Conservation (phyloP, 805 yeast genomes). For the Candida schatavii region DNA sequence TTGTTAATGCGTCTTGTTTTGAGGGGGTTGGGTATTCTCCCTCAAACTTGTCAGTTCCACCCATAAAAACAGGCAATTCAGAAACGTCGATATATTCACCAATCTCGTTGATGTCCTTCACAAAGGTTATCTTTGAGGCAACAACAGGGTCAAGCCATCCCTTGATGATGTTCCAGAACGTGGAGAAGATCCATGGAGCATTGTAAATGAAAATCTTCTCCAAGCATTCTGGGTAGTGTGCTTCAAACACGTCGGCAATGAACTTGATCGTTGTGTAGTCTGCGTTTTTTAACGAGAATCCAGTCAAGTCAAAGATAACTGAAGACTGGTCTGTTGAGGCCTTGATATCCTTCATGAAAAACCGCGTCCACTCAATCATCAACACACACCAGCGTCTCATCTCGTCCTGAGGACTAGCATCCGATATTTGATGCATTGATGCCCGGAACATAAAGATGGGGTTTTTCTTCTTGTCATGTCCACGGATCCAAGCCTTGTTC, state of each 20-base stretch:
- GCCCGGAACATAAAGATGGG: constrained; percentile 85
- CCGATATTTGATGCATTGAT: constrained; percentile 55
- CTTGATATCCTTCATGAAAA: constrained; percentile 52
- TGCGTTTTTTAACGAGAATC: constrained; percentile 87
- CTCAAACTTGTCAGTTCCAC: constrained; percentile 60
- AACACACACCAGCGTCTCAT: constrained; percentile 71
- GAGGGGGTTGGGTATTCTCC: constrained; percentile 63
- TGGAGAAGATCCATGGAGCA: constrained; percentile 96
- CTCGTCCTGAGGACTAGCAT: constrained; percentile 31
- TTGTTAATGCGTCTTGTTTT: constrained; percentile 45
- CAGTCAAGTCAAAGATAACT: constrained; percentile 81
- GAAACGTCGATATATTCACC: constrained; percentile 55
- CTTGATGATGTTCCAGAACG: constrained; percentile 90
- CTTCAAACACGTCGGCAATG: constrained; percentile 85
- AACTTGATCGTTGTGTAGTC: constrained; percentile 90
- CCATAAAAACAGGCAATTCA: constrained; percentile 66
- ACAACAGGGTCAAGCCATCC: constrained; percentile 97
- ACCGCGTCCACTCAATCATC: constrained; percentile 76
- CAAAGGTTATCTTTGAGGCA: constrained; percentile 84
- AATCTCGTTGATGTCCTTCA: constrained; percentile 68
- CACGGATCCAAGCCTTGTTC: constrained; percentile 73
- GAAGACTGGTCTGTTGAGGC: constrained; percentile 38
- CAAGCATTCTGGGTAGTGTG: constrained; percentile 92
- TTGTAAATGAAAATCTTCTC: constrained; percentile 83
- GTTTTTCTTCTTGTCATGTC: constrained; percentile 67